Percentiles rank a stretch among this genome's conserved stretches.
Evolutionary conservation across 1,139 yeast genomes (phyloP).

Genomic region (Candida sanyaensis): DNA sequence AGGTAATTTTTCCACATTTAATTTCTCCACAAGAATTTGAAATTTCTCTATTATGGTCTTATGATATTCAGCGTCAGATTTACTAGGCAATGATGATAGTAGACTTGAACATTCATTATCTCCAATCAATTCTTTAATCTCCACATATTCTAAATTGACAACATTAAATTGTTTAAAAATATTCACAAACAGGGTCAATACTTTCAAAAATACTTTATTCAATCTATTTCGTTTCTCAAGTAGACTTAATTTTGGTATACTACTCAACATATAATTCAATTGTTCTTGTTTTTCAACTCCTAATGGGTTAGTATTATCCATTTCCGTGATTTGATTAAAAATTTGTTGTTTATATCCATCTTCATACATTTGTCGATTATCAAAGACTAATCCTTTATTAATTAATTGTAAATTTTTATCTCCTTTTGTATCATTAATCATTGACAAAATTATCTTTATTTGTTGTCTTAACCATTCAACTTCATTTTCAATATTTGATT

Average conservation of each 20-base stretch:
- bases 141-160: constrained; percentile 27
- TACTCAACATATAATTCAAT: constrained; percentile 26
- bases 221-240: constrained; percentile 33
- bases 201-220: constrained; percentile 38
- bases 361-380: constrained; percentile 26
- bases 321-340: constrained; percentile 19
- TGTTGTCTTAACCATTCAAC: constrained; percentile 53
- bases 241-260: constrained; percentile 33
- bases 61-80: constrained; percentile 34
- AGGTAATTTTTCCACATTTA: constrained; percentile 17
- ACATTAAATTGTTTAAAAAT: constrained; percentile 34
- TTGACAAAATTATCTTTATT: constrained; percentile 39
- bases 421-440: constrained; percentile 41
- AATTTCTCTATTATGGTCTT: constrained; percentile 32
- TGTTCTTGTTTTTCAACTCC: constrained; percentile 26
- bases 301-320: constrained; percentile 26
- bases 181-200: constrained; percentile 32
- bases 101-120: constrained; percentile 12
- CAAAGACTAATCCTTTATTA: constrained; percentile 37
- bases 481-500: constrained; percentile 40
- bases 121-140: constrained; percentile 32
- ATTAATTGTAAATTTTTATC: constrained; percentile 23
- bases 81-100: constrained; percentile 24
- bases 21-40: constrained; percentile 24
- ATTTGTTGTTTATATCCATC: constrained; percentile 37